Percentiles rank a stretch among this genome's conserved stretches.
phyloP scores from a whole-genome alignment of 1,284 basidiomycete species.

The Tausonia pullulans region DNA sequence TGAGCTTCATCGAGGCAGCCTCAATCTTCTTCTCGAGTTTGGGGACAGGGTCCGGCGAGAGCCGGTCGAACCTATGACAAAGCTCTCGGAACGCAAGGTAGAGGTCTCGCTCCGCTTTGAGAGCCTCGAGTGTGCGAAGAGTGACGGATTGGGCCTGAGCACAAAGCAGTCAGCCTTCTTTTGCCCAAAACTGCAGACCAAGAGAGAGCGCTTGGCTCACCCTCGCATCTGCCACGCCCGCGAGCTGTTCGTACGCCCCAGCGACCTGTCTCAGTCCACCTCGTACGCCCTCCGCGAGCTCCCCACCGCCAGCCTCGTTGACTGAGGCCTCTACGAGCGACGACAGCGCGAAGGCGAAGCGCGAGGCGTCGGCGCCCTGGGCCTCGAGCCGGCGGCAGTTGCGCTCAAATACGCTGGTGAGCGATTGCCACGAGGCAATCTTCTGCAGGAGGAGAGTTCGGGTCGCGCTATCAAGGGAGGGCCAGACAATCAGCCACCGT shows the following conservation, averaged over 20 bases:
- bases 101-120: constrained; percentile 69
- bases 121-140: constrained; percentile 24
- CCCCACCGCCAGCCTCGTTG: background rate
- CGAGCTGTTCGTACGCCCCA: constrained; percentile 1
- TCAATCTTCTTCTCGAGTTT: constrained; percentile 74
- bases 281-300: constrained; percentile 8
- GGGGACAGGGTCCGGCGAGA: constrained; percentile 75
- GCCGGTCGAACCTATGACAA: constrained; percentile 65
- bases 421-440: constrained; percentile 4
- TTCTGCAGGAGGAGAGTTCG: constrained; percentile 4
- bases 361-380: constrained; percentile 6
- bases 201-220: background rate
- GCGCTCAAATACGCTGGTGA: constrained; percentile 13
- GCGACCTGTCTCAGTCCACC: constrained; percentile 2
- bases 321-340: constrained; percentile 46
- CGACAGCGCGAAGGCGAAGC: constrained; percentile 33
- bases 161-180: no score
- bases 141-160: constrained; percentile 10
- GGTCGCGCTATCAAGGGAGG: constrained; percentile 42
- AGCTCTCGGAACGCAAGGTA: constrained; percentile 75
- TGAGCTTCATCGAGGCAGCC: constrained; percentile 57
- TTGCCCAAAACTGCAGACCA: no score
- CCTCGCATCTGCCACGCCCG: constrained; percentile 4
- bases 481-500: background rate
- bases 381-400: constrained; percentile 14